Percentiles rank a stretch among this genome's conserved stretches.
Evolutionary conservation across 164 flowering plant species (phyloP).

Genomic region (Malania oleifera): DNA sequence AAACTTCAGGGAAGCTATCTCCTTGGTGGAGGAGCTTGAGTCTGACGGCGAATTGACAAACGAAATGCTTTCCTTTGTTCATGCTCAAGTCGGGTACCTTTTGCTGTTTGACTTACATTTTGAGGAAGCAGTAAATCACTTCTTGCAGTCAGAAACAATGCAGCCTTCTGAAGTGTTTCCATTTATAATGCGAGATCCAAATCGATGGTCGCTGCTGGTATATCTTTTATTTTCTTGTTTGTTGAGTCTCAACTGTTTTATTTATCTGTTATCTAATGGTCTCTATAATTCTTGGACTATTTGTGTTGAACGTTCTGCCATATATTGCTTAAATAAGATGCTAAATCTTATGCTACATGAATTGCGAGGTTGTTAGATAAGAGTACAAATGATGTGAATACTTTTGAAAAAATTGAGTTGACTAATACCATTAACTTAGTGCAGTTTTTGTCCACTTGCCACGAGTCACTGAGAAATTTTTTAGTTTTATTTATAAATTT

Average conservation of each 20-base stretch:
- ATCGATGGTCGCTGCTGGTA: conserved; percentile 96
- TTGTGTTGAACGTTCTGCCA: too few species aligned
- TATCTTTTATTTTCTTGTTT: conserved; percentile 2
- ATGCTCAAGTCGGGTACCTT: conserved; percentile 97
- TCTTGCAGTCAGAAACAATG: conserved; percentile 84
- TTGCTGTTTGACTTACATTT: conserved; percentile 92
- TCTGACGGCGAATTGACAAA: conserved; percentile 78
- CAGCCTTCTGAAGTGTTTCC: conserved; percentile 97
- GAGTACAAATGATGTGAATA: too few species aligned
- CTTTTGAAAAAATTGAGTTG: too few species aligned
- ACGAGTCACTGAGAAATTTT: too few species aligned
- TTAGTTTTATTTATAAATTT: too few species aligned
- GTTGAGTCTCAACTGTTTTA: too few species aligned
- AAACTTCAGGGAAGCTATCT: conserved; percentile 71
- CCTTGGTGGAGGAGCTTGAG: conserved; percentile 85
- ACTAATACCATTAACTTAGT: too few species aligned
- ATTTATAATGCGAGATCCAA: conserved; percentile 93
- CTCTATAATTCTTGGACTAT: neutral
- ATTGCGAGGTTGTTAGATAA: too few species aligned
- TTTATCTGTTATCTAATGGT: neutral
- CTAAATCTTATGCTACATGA: too few species aligned
- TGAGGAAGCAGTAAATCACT: conserved; percentile 93
- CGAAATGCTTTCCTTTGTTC: conserved; percentile 85
- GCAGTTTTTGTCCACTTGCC: too few species aligned
- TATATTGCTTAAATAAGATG: too few species aligned